Base-by-base conservation (phyloP, 2,329 filamentous ascomycete species). In the Periconia sp. region DNA sequence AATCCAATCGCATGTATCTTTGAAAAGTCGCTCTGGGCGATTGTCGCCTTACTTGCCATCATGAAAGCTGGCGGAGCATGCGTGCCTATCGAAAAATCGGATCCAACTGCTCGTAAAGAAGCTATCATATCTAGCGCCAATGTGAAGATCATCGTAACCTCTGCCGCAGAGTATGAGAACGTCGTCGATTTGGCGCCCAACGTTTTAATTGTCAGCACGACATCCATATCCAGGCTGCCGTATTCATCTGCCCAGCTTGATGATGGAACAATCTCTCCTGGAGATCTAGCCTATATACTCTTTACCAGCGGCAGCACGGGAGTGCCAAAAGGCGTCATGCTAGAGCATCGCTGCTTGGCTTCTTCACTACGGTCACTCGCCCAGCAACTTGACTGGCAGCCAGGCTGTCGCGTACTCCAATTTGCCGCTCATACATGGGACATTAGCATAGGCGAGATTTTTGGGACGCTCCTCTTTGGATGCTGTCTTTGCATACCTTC, bases 361-460 rank as follows among this genome's bases (percentile, higher is more conserved):
- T 49, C 52, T 7, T 7, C 12, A 7, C 6, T 30, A n/a, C n/a
- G n/a, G n/a, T n/a, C n/a, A n/a, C n/a, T n/a, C n/a, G n/a, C n/a
- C n/a, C n/a, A n/a, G n/a, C n/a, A n/a, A n/a, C n/a, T n/a, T n/a
- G n/a, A n/a, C n/a, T n/a, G n/a, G n/a, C n/a, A n/a, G n/a, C 21
- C 40, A 16, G 16, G 28, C 9, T 81, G 80, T 9, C 49, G 52
- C 7, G 34, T 52, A 2, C 50, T 71, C 3, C 80, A 84, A 44
- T 77, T 83, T 42, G 81, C 81, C 3, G 78, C 79, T 6, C 81
- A 78, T 56, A 78, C 77, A 2, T 78, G 81, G 34, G 80, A 84
- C 48, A 73, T 79, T 11, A 75, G 76, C 29, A 63, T 84, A 17
- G 58, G 76, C 1, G 81, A 84, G 50, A 76, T 80, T 1, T 74